Evolutionary conservation across 75 land plant species (phyloP).

Genomic region (Larix kaempferi): DNA sequence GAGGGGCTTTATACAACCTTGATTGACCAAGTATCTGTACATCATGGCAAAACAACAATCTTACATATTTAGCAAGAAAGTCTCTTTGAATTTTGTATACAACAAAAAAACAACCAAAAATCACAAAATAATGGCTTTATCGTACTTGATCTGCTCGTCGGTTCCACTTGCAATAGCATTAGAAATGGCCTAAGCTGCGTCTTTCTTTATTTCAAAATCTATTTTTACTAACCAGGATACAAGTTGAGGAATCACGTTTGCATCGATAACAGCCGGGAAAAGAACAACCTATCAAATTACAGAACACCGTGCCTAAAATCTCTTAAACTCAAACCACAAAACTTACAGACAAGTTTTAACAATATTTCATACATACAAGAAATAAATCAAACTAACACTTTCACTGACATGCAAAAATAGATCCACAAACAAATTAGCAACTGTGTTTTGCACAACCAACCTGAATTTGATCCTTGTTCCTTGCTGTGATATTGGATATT

Average conservation of each 20-base stretch:
- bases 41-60: too few relatives aligned
- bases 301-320: too few relatives aligned
- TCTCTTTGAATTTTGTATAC: neutral
- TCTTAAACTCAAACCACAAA: too few relatives aligned
- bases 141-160: slow-evolving; percentile 52
- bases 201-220: slow-evolving; percentile 62
- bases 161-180: slow-evolving; percentile 63
- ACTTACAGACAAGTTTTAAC: too few relatives aligned
- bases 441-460: slow-evolving; percentile 43
- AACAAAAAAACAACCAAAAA: too few relatives aligned
- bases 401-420: too few relatives aligned
- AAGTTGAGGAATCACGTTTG: slow-evolving; percentile 49
- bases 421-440: too few relatives aligned
- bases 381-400: too few relatives aligned
- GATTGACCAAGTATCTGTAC: slow-evolving; percentile 67
- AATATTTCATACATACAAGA: too few relatives aligned
- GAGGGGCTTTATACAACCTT: slow-evolving; percentile 77
- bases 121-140: neutral
- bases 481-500: slow-evolving; percentile 58
- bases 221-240: slow-evolving; percentile 37
- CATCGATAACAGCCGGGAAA: too few relatives aligned
- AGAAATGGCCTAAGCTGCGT: slow-evolving; percentile 63
- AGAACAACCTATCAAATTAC: too few relatives aligned
- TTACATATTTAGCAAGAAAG: too few relatives aligned
- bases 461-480: slow-evolving; percentile 66